A percentile compares a stretch with the other conserved stretches of the same genome.
Evolutionary conservation across 139 green algal species (phyloP).

Genomic region (Limnomonas spitsbergensis): DNA sequence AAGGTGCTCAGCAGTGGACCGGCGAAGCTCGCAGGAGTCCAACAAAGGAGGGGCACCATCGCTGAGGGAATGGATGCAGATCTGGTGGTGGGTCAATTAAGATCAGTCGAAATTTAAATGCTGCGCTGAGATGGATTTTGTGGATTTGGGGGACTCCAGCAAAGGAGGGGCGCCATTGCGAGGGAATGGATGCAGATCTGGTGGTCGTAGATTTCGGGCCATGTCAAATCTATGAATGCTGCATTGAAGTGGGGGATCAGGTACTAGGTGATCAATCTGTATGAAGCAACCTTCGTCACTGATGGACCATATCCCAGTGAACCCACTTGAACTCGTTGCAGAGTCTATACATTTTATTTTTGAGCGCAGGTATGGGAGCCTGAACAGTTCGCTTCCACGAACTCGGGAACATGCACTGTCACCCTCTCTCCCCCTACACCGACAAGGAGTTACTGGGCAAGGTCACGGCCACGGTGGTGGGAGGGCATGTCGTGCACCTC

Average conservation of each 20-base stretch:
- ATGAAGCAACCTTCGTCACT: too few relatives aligned
- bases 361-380: slow-evolving; percentile 74
- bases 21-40: slow-evolving; percentile 62
- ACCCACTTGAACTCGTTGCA: background rate
- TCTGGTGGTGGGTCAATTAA: slow-evolving; percentile 62
- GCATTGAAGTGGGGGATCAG: too few relatives aligned
- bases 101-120: background rate
- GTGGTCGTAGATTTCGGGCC: too few relatives aligned
- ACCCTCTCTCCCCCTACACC: slow-evolving; percentile 74
- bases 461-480: slow-evolving; percentile 72
- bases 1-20: slow-evolving; percentile 55
- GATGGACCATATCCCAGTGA: too few relatives aligned
- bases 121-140: too few relatives aligned
- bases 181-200: too few relatives aligned
- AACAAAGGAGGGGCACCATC: slow-evolving; percentile 65
- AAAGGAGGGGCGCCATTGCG: too few relatives aligned
- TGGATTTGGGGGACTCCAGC: too few relatives aligned
- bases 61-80: slow-evolving; percentile 76
- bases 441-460: slow-evolving; percentile 54
- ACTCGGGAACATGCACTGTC: slow-evolving; percentile 53
- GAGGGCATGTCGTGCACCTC: slow-evolving; percentile 33
- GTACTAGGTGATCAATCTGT: too few relatives aligned
- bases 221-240: too few relatives aligned
- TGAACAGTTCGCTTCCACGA: slow-evolving; percentile 58
- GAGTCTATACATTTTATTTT: background rate